Evolutionary conservation across 1,284 basidiomycete genomes (phyloP).

Genomic region (Gomphus sp.): DNA sequence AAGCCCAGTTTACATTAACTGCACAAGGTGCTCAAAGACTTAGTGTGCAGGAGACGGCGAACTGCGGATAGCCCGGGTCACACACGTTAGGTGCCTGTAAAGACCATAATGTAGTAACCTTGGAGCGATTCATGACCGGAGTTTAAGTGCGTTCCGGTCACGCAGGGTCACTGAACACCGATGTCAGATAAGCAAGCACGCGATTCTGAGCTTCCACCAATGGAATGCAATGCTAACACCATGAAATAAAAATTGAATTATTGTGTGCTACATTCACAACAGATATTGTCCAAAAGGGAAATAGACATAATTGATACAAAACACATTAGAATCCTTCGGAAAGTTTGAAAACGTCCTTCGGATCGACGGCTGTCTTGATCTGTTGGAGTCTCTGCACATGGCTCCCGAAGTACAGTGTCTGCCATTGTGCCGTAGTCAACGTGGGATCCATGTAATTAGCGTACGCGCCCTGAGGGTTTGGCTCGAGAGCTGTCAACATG

Average conservation of each 20-base stretch:
- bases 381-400: constrained; percentile 5
- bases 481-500: constrained; percentile 8
- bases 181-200: too few species aligned
- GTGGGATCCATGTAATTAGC: constrained; percentile 11
- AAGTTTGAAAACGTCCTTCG: constrained; percentile 9
- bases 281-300: neutral
- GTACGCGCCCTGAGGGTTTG: constrained; percentile 1
- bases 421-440: constrained; percentile 7
- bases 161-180: too few species aligned
- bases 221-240: neutral
- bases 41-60: too few species aligned
- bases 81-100: too few species aligned
- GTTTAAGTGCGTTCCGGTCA: too few species aligned
- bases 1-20: neutral
- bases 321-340: neutral
- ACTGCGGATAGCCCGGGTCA: too few species aligned
- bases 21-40: neutral
- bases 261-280: neutral
- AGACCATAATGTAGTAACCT: too few species aligned
- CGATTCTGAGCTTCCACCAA: too few species aligned
- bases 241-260: neutral
- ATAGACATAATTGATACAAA: too few species aligned
- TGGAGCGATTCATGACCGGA: too few species aligned
- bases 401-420: constrained; percentile 1
- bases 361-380: constrained; percentile 10